Base-by-base conservation (phyloP, 805 yeast species). In the Yarrowia divulgata region DNA sequence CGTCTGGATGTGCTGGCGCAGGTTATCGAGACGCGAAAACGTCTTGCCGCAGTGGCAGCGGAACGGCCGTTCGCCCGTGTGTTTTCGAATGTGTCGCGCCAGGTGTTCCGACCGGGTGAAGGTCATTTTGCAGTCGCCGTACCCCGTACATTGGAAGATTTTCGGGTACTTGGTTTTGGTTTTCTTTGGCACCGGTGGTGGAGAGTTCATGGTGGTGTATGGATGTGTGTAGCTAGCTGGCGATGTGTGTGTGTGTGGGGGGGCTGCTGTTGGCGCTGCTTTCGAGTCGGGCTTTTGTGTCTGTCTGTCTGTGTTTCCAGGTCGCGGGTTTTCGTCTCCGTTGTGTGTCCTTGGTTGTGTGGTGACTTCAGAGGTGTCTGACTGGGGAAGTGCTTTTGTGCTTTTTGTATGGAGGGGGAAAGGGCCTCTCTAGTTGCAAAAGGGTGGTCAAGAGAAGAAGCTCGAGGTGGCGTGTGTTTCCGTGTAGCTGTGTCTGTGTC, bases 1-100 rank as follows among this genome's bases (percentile, higher is more conserved):
- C 0, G 97, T 90, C 75, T 92, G 96, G 71, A 90, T 89, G 79
- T 93, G 98, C 79, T 93, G 98, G 71, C 97, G 84, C 71, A 93
- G 82, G 77, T 93, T 93, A 78, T 93, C 98, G 70, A 93, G 80
- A 58, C 98, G 83, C 18, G 93, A 88, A 76, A 93, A 93, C 75
- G 87, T 85, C 75, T 93, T 87, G 42, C 87, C 82, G 77, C 89
- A 90, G 62, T 89, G 89, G 78, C 98, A 93, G 68, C 90, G 87
- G 77, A 92, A 93, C 2, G 98, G 98, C 69, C 97, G 82, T 77
- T 93, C 98, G 52, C 97, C 98, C 0, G 97, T 93, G 77, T 93
- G 98, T 74, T 93, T 93, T 70, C 97, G 81, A 68, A 93, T 89
- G 80, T 93, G 98, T 70, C 98, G 83, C 1, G 97, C 97, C 73